These are phyloP conservation scores for Zhuliangozyma parablackwelliae DNA, from an alignment of 1,139 yeast species.

Conservation along the genomic window DNA sequence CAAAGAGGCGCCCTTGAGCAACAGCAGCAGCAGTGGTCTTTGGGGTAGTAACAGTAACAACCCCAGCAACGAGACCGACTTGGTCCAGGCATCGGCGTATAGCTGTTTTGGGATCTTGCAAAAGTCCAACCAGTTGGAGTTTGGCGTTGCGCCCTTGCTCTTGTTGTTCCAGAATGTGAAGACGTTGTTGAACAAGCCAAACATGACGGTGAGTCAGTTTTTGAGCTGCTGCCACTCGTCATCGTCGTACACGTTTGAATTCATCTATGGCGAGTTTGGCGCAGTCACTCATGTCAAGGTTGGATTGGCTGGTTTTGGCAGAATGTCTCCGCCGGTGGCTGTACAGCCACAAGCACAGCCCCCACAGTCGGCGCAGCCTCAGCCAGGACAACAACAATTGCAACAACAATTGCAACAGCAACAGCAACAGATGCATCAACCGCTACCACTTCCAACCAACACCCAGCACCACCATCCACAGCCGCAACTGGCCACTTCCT, in stretches of 20 bases:
- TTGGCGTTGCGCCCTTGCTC: constrained; percentile 34
- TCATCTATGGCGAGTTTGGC: constrained; percentile 46
- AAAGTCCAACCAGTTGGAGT: constrained; percentile 31
- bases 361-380: constrained; percentile 2
- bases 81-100: constrained; percentile 19
- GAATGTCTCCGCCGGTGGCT: not conserved
- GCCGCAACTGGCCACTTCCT: constrained; percentile 1
- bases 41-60: constrained; percentile 11
- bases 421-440: constrained; percentile 2
- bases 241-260: constrained; percentile 33
- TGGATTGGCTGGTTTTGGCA: constrained; percentile 5
- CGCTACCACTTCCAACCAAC: not conserved
- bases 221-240: constrained; percentile 28
- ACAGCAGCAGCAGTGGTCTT: constrained; percentile 5
- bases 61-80: constrained; percentile 5
- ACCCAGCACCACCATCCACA: too few relatives aligned
- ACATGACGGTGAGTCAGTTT: constrained; percentile 41
- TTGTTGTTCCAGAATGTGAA: constrained; percentile 32
- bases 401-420: constrained; percentile 3
- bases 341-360: not conserved
- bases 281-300: constrained; percentile 42
- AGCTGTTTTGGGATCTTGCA: constrained; percentile 33
- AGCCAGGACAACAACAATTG: constrained; percentile 4
- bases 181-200: constrained; percentile 20
- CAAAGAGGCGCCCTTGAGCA: constrained; percentile 4